A percentile compares a stretch with the other conserved stretches of the same genome.
phyloP scores from a whole-genome alignment of 148 eudicot species.

The Bassia scoparia region DNA sequence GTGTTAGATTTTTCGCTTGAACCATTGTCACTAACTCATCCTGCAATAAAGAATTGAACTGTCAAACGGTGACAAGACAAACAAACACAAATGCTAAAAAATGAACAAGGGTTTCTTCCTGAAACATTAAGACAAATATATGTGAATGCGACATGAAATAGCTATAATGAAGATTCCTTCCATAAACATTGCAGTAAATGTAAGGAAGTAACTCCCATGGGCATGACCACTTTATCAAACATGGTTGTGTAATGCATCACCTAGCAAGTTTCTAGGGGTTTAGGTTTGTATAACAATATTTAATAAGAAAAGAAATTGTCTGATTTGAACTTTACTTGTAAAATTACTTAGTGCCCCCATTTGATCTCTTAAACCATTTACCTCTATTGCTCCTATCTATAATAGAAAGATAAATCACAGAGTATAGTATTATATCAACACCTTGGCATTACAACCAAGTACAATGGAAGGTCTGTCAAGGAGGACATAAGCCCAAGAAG shows the following conservation, averaged over 20 bases:
- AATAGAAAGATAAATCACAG: background rate
- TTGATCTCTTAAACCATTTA: background rate
- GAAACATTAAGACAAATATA: background rate
- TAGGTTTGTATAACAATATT: no score
- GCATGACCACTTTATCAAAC: no score
- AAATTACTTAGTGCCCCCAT: background rate
- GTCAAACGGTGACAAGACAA: background rate
- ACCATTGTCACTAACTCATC: constrained; percentile 87
- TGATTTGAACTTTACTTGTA: no score
- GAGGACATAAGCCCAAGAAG: background rate
- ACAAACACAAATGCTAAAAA: constrained; percentile 1
- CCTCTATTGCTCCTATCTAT: background rate
- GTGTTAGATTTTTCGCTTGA: constrained; percentile 68
- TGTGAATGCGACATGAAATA: background rate
- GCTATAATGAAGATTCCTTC: background rate
- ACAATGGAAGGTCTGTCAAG: background rate
- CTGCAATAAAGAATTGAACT: constrained; percentile 43
- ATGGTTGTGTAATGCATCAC: no score
- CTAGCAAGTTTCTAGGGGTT: no score
- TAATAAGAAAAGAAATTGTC: no score
- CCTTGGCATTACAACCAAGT: background rate
- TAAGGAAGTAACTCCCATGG: no score
- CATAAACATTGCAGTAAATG: no score
- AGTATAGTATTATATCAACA: background rate
- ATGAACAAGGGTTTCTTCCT: background rate